Percentiles rank a stretch among this genome's conserved stretches.
Conservation (phyloP, 495 filamentous ascomycete species). For the Tetracladium setigerum region DNA sequence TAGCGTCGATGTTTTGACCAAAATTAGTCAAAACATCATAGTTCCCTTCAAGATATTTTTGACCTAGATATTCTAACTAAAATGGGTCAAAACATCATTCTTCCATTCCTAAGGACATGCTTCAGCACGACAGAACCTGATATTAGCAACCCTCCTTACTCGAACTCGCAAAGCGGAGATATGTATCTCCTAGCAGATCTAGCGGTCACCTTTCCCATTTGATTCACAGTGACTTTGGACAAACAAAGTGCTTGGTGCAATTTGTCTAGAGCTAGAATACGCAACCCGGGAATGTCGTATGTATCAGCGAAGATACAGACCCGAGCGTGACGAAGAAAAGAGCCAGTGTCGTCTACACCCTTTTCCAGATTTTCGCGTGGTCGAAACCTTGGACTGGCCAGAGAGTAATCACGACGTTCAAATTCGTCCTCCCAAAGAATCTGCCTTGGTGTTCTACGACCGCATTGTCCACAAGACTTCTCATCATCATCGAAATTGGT, state of each 20-base stretch:
- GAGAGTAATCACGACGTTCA: constrained; percentile 2
- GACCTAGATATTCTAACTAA: no score
- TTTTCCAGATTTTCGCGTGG: constrained; percentile 1
- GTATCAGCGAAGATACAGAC: constrained; percentile 13
- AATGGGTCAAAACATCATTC: no score
- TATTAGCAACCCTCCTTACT: no score
- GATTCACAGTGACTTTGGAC: constrained; percentile 1
- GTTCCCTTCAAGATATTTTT: no score
- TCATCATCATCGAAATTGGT: no score
- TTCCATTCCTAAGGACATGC: no score
- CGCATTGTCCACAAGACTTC: no score
- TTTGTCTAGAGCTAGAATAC: constrained; percentile 7
- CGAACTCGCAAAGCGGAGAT: no score
- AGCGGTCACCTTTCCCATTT: background rate
- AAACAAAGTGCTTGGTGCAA: constrained; percentile 4
- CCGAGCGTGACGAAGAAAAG: constrained; percentile 10
- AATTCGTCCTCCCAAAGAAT: constrained; percentile 5
- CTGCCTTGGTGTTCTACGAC: background rate
- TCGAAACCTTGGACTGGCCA: constrained; percentile 4
- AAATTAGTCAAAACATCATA: no score
- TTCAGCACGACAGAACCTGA: no score
- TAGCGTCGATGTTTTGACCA: no score
- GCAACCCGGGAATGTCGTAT: constrained; percentile 6
- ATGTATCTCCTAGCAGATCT: no score
- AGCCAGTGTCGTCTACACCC: background rate